These are phyloP conservation scores for Alternaria arbusti DNA, from an alignment of 2,329 filamentous ascomycete genomes.

Conservation along the genomic window DNA sequence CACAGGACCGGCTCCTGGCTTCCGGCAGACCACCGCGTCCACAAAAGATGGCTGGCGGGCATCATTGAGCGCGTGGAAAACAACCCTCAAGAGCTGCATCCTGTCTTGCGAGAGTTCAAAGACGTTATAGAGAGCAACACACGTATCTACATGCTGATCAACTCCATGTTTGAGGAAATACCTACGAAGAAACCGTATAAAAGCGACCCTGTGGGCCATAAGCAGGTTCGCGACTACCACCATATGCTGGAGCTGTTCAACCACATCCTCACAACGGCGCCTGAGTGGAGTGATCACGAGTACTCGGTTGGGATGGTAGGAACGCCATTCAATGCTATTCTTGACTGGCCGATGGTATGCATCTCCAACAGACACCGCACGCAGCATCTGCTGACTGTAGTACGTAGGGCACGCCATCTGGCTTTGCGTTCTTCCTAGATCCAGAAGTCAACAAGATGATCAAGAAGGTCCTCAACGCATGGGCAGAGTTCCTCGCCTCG, in stretches of 20 bases:
- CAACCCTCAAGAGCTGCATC: slow-evolving; percentile 59
- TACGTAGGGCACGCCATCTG: slow-evolving; percentile 45
- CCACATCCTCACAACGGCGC: slow-evolving; percentile 54
- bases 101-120: slow-evolving; percentile 69
- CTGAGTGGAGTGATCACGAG: slow-evolving; percentile 50
- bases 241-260: slow-evolving; percentile 73
- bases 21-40: slow-evolving; percentile 66
- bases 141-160: slow-evolving; percentile 70
- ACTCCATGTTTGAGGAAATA: slow-evolving; percentile 72
- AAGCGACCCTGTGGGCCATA: slow-evolving; percentile 66
- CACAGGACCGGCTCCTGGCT: slow-evolving; percentile 58
- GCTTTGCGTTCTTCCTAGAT: slow-evolving; percentile 58
- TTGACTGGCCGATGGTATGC: slow-evolving; percentile 65
- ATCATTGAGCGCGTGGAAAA: slow-evolving; percentile 63
- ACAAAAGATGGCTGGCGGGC: slow-evolving; percentile 67
- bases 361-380: slow-evolving; percentile 15
- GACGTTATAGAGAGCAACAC: slow-evolving; percentile 69
- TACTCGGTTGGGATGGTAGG: slow-evolving; percentile 56
- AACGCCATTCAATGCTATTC: slow-evolving; percentile 62
- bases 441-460: slow-evolving; percentile 53
- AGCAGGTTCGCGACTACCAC: slow-evolving; percentile 68
- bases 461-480: slow-evolving; percentile 59
- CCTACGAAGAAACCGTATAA: slow-evolving; percentile 66
- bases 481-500: slow-evolving; percentile 50
- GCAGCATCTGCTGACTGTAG: background rate